Evolutionary conservation across 2,329 filamentous ascomycete species (phyloP).

Genomic region (Hypoxylon rubiginosum): DNA sequence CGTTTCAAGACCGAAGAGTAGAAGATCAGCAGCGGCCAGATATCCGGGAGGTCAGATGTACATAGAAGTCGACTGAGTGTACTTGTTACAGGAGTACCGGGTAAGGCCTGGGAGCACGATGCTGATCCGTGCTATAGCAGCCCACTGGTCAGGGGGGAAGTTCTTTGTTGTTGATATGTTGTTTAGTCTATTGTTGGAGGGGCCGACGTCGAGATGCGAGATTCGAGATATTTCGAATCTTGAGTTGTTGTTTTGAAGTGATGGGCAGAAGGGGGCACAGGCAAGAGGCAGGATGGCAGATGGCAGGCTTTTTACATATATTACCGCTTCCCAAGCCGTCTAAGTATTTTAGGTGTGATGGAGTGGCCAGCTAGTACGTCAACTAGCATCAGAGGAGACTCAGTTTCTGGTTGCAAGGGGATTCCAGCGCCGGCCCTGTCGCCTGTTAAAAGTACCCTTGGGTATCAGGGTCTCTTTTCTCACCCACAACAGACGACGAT

Average conservation of each 20-base stretch:
- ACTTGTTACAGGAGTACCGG: conserved; percentile 33
- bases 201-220: conserved; percentile 28
- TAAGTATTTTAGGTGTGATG: conserved; percentile 47
- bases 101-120: conserved; percentile 37
- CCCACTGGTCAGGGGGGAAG: conserved; percentile 4
- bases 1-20: conserved; percentile 55
- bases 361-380: conserved; percentile 51
- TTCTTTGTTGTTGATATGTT: conserved; percentile 8
- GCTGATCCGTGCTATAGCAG: conserved; percentile 33
- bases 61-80: conserved; percentile 42
- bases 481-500: conserved; percentile 44
- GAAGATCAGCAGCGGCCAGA: conserved; percentile 54
- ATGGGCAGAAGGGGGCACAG: conserved; percentile 30
- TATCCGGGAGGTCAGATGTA: conserved; percentile 51
- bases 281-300: conserved; percentile 36
- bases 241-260: conserved; percentile 21
- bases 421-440: conserved; percentile 29
- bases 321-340: conserved; percentile 36
- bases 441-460: conserved; percentile 42
- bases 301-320: conserved; percentile 47
- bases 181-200: conserved; percentile 5
- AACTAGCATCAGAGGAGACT: conserved; percentile 47
- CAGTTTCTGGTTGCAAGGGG: conserved; percentile 34
- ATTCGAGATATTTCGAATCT: conserved; percentile 34
- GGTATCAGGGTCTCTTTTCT: conserved; percentile 47